These are phyloP conservation scores for Lolium rigidum DNA, from an alignment of 176 grass and related monocot genomes.

Conservation along the genomic window DNA sequence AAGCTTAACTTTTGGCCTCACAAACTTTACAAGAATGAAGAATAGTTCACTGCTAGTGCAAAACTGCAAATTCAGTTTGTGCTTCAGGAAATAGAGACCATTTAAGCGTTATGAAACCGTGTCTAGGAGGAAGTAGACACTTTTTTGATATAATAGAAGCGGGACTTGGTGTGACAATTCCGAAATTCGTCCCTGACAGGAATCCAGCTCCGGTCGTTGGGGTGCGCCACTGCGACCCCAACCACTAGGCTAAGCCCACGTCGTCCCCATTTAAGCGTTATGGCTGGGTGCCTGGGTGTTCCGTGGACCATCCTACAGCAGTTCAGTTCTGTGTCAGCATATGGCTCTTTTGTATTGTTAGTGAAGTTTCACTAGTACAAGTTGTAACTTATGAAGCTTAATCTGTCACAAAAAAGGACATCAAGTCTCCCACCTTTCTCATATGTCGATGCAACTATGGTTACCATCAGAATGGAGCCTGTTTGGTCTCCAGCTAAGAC, in stretches of 20 bases:
- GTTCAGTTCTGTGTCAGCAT: not conserved
- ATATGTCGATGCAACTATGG: not conserved
- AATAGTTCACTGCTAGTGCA: not conserved
- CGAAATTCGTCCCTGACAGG: too few relatives aligned
- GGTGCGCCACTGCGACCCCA: too few relatives aligned
- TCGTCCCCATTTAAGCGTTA: too few relatives aligned
- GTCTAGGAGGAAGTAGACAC: too few relatives aligned
- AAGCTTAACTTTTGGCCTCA: not conserved
- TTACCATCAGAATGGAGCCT: not conserved
- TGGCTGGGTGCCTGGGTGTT: not conserved
- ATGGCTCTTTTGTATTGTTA: not conserved
- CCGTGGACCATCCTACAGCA: not conserved
- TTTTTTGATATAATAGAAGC: too few relatives aligned
- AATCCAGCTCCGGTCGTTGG: too few relatives aligned
- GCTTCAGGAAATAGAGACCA: not conserved
- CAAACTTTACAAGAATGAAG: not conserved
- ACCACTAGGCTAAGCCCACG: too few relatives aligned
- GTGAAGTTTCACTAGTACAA: conserved; percentile 11
- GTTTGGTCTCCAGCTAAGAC: not conserved
- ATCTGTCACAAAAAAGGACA: not conserved
- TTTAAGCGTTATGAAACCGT: too few relatives aligned
- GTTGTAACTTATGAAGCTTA: not conserved
- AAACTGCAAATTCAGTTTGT: not conserved
- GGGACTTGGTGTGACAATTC: too few relatives aligned
- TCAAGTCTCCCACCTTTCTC: not conserved